phyloP scores from a whole-genome alignment of 1,284 basidiomycete species.

The Chondrostereum purpureum region DNA sequence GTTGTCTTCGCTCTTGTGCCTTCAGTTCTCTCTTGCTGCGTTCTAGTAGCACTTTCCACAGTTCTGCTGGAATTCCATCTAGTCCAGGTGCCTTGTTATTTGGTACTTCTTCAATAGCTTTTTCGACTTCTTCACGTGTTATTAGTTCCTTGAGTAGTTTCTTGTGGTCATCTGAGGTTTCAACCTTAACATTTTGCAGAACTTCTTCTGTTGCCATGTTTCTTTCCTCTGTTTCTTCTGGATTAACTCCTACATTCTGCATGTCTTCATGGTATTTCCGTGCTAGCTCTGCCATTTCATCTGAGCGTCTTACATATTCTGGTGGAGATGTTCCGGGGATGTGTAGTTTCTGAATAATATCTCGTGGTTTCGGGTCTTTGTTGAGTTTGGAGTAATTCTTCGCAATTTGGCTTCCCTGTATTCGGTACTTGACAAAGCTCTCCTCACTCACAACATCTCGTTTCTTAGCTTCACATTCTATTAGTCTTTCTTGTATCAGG shows the following conservation, averaged over 20 bases:
- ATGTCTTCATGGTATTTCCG: slow-evolving; percentile 10
- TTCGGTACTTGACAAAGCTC: no score
- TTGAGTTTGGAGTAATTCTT: no score
- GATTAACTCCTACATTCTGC: no score
- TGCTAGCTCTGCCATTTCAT: slow-evolving; percentile 15
- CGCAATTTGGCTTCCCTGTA: no score
- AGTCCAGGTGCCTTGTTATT: slow-evolving; percentile 4
- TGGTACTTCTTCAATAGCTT: slow-evolving; percentile 1
- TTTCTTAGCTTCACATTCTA: no score
- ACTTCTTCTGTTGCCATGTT: background rate
- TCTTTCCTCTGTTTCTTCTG: background rate
- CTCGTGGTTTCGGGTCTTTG: slow-evolving; percentile 14
- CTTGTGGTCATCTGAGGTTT: background rate
- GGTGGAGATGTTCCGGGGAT: slow-evolving; percentile 5
- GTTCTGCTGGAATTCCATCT: slow-evolving; percentile 7
- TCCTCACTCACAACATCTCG: no score
- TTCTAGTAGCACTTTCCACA: slow-evolving; percentile 6
- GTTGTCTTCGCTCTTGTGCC: no score
- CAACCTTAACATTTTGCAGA: background rate
- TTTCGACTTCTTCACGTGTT: background rate
- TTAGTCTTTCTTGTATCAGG: no score
- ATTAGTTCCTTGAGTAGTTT: background rate
- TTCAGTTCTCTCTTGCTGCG: background rate
- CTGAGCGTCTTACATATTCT: slow-evolving; percentile 7
- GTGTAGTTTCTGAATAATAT: slow-evolving; percentile 2